Evolutionary conservation across 2,329 filamentous ascomycete species (phyloP), one percentile per base, ranked within the genome.

Genomic region (Pseudovirgaria hyperparasitica): DNA sequence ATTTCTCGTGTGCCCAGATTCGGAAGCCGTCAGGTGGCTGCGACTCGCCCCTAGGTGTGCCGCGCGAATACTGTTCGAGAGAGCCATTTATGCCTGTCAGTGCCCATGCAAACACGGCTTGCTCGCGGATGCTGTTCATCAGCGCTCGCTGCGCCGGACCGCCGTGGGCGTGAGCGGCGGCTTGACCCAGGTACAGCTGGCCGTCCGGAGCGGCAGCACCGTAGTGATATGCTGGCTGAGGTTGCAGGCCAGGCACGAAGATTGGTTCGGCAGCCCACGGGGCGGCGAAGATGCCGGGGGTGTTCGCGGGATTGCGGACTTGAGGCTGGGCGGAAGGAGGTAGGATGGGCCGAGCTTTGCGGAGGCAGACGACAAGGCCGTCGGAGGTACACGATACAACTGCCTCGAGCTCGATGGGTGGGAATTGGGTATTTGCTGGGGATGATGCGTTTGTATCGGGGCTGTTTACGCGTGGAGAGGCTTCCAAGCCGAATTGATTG

Each of bases 321-420:
- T 41, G 21, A 17, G 43, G 33, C 25, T 42, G 41, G 9, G 35
- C 25, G 16, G 30, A 21, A 9, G 46, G 44, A 4, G 77, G 78
- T 24, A 85, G 72, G 6, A 72, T 64, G 4, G 81, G 76, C 15
- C 79, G 70, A 14, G 82, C 82, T 36, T 70, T 72, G 30, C 84
- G 71, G 9, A 92, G 59, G 26, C 87, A 75, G 6, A 92, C 82
- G 3, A 92, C 82, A 1, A 92, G 61, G 1, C 84, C 84, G 48
- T 92, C 84, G 0, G 84, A 92, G 2, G 82, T 84, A 54, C 84
- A 92, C 1, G 84, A 92, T 5, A 92, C 76, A n/a, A 92, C 82
- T 2, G 82, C 84, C 55, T 92, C 84, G 4, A 92, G 60, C 54
- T 92, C 82, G 27, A 84, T 63, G 2, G 65, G 62, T 9, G 53